A percentile compares a stretch with the other conserved stretches of the same genome.
These are phyloP conservation scores for Tolypocladium endophyticum DNA, from an alignment of 2,329 filamentous ascomycete species.

Conservation along the genomic window DNA sequence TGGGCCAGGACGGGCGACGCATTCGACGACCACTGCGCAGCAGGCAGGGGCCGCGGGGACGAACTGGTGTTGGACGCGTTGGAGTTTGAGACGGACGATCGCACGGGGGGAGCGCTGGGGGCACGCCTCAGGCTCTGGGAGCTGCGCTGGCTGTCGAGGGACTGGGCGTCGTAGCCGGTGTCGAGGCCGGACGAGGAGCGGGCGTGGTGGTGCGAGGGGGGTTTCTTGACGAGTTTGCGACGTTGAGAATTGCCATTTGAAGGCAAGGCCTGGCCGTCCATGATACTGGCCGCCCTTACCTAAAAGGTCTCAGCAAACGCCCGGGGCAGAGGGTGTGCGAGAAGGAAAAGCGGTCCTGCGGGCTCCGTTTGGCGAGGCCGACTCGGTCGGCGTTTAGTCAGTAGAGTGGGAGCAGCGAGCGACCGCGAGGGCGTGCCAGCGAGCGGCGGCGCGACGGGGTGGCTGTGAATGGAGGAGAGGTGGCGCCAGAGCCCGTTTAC, in stretches of 20 bases:
- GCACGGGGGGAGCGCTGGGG: constrained; percentile 46
- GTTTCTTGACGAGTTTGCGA: constrained; percentile 54
- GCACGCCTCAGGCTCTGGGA: constrained; percentile 51
- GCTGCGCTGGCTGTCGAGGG: constrained; percentile 52
- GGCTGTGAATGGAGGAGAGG: background rate
- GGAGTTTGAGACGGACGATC: constrained; percentile 35
- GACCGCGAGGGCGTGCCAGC: constrained; percentile 4
- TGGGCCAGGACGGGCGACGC: constrained; percentile 34
- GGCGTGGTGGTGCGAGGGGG: constrained; percentile 28
- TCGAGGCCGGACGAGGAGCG: constrained; percentile 38
- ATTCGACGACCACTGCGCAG: constrained; percentile 29
- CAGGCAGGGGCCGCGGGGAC: constrained; percentile 35
- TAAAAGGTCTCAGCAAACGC: constrained; percentile 12
- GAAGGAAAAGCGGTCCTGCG: constrained; percentile 6
- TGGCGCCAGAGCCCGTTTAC: background rate
- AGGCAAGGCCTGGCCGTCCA: constrained; percentile 34
- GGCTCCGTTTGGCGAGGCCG: constrained; percentile 2
- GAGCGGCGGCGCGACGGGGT: background rate
- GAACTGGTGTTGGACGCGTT: constrained; percentile 39
- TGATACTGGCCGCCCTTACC: constrained; percentile 24
- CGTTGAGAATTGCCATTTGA: constrained; percentile 40
- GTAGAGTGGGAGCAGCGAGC: constrained; percentile 4
- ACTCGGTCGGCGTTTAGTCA: background rate
- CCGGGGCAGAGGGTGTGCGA: constrained; percentile 6
- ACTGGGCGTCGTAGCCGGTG: constrained; percentile 43